A percentile compares a stretch with the other conserved stretches of the same genome.
phyloP scores from a whole-genome alignment of 164 flowering plant genomes.

The Umbilicus rupestris region DNA sequence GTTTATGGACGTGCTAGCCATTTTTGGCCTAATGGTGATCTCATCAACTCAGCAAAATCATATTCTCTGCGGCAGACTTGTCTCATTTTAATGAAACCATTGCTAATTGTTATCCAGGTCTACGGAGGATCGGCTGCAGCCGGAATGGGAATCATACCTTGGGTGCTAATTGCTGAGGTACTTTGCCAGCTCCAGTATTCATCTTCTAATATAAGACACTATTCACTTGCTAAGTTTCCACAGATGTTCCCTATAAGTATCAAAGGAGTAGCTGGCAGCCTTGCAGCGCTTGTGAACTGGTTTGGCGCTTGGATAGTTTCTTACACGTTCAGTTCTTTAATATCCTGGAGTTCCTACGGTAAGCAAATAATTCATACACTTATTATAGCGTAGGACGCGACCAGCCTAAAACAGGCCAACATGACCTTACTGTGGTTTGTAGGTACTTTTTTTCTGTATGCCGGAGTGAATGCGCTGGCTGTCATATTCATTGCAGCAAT shows the following conservation, averaged over 20 bases:
- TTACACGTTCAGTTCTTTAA: constrained; percentile 74
- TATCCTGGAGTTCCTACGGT: constrained; percentile 83
- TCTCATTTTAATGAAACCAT: too few species aligned
- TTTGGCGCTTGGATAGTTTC: constrained; percentile 74
- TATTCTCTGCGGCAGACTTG: too few species aligned
- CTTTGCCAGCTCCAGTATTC: not conserved
- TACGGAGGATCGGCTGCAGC: not conserved
- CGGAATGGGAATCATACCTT: constrained; percentile 5
- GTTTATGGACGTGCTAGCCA: not conserved
- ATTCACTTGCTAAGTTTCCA: not conserved
- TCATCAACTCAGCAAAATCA: too few species aligned
- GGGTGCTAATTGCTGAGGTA: constrained; percentile 5
- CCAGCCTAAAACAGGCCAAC: too few species aligned
- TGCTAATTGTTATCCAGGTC: too few species aligned
- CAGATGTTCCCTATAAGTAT: constrained; percentile 2
- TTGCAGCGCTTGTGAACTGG: constrained; percentile 75
- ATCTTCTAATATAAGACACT: too few species aligned
- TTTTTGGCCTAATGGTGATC: not conserved
- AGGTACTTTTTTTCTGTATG: constrained; percentile 53
- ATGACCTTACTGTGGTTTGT: not conserved
- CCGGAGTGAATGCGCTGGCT: constrained; percentile 34
- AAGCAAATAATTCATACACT: too few species aligned
- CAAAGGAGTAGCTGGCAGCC: constrained; percentile 23
- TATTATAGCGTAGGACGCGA: too few species aligned
- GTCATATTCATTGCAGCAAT: constrained; percentile 43